Base-by-base conservation (phyloP, 176 grass and related monocot genomes). In the Pontederia paniculata region DNA sequence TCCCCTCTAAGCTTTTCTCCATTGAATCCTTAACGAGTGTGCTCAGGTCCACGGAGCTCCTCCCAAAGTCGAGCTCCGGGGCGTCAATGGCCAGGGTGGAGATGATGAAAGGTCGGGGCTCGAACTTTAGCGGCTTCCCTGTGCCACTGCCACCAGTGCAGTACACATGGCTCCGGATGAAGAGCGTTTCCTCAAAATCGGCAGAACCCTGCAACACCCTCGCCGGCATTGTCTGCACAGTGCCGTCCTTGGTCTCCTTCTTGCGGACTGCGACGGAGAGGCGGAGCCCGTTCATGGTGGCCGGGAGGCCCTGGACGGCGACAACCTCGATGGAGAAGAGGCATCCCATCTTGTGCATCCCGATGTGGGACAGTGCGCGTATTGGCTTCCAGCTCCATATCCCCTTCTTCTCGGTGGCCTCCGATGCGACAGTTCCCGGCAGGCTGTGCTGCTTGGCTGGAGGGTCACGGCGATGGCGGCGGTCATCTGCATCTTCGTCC, bases 281-380 rank as follows among this genome's bases (percentile, higher is more conserved):
- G 69, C 93, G 93, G 13, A 91, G 83, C 58, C 93, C 93, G 25
- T 98, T 87, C 86, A 98, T 91, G 54, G 93, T 75, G 55, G 80
- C 22, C 16, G 83, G 83, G 10, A 98, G 68, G 60, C 80, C 80
- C 74, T 98, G 83, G 57, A 77, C 66, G 6, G 86, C 58, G 37
- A 76, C 86, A 48, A 98, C 93, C 72, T 98, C 80, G 9, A 91
- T 83, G 21, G 93, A 91, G 72, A 98, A 91, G 54, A 98, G 81
- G 61, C 93, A 91, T 17, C 86, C 69, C 7, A 90, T 50, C 13
- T 86, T 74, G 8, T 81, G 81, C 86, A 82, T 98, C 9, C 83
- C 55, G 46, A 98, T 98, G 68, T 58, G 83, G 50, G 86, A 88
- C 69, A 91, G 53, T 17, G 72, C 80, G 23, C 86, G 82, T 22